Conservation (phyloP, 75 land plant species). For the Pseudotsuga menziesii region DNA sequence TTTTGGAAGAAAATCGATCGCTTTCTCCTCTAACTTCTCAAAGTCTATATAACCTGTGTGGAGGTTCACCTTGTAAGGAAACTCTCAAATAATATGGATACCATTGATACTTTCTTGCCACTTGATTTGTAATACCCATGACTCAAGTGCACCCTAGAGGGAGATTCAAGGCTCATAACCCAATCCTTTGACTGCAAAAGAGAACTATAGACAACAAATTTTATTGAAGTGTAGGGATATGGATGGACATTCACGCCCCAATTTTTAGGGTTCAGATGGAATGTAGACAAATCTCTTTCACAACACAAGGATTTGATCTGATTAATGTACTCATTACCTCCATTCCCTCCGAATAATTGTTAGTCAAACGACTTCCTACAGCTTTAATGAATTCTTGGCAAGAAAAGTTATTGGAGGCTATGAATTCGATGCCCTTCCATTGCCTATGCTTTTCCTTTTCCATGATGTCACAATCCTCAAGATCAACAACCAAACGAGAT, state of each 20-base stretch:
- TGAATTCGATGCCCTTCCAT: conserved; percentile 73
- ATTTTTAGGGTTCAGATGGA: conserved; percentile 52
- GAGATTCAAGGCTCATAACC: conserved; percentile 87
- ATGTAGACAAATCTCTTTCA: conserved; percentile 67
- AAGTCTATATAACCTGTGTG: conserved; percentile 88
- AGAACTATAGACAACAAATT: conserved; percentile 87
- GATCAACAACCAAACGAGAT: conserved; percentile 59
- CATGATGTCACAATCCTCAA: conserved; percentile 67
- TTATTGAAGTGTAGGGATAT: conserved; percentile 87
- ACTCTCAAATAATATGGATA: conserved; percentile 95
- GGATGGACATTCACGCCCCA: conserved; percentile 99
- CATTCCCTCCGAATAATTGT: conserved; percentile 94
- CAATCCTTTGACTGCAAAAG: conserved; percentile 75
- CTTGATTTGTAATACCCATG: conserved; percentile 83
- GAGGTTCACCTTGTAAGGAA: conserved; percentile 89
- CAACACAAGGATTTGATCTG: conserved; percentile 74
- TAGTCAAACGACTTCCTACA: conserved; percentile 91
- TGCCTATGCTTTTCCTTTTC: conserved; percentile 87
- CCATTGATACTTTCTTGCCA: conserved; percentile 85
- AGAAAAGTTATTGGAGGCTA: conserved; percentile 94
- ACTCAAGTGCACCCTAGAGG: conserved; percentile 67
- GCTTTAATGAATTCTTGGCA: conserved; percentile 88
- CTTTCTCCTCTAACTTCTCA: conserved; percentile 82
- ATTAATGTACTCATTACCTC: conserved; percentile 88
- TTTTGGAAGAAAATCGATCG: conserved; percentile 79